A percentile compares a stretch with the other conserved stretches of the same genome.
Evolutionary conservation across 1,284 basidiomycete species (phyloP).

Genomic region (Cutaneotrichosporon mucoides): DNA sequence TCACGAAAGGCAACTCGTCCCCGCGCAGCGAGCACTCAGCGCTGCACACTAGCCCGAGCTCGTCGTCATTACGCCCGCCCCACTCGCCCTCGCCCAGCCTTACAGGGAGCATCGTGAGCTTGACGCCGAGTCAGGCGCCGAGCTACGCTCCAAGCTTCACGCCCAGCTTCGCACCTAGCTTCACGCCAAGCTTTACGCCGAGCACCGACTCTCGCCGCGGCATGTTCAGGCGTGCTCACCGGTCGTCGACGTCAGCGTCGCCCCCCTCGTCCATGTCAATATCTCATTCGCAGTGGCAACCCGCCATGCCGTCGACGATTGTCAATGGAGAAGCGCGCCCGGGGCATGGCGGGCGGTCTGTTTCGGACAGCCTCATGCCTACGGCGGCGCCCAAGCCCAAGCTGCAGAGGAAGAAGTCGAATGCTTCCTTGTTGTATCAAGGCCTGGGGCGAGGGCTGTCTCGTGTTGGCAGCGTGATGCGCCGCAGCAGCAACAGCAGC

Average conservation of each 20-base stretch:
- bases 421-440: conserved; percentile 20
- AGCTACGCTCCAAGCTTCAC: background rate
- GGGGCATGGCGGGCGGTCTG: background rate
- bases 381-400: background rate
- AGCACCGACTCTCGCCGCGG: background rate
- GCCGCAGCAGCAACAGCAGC: conserved; percentile 11
- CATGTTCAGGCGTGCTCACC: background rate
- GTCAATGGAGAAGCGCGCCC: background rate
- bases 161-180: background rate
- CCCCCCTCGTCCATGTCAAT: background rate
- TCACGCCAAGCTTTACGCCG: background rate
- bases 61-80: background rate
- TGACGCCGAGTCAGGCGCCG: background rate
- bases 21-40: background rate
- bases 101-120: background rate
- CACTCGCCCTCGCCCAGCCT: background rate
- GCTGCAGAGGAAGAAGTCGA: conserved; percentile 21
- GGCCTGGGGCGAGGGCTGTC: conserved; percentile 27
- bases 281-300: background rate
- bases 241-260: background rate
- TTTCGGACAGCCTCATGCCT: background rate
- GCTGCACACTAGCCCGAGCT: background rate
- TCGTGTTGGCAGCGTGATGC: conserved; percentile 32
- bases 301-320: background rate
- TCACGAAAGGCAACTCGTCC: background rate